Base-by-base conservation (phyloP, 2,329 filamentous ascomycete species). In the Emericellopsis atlantica region DNA sequence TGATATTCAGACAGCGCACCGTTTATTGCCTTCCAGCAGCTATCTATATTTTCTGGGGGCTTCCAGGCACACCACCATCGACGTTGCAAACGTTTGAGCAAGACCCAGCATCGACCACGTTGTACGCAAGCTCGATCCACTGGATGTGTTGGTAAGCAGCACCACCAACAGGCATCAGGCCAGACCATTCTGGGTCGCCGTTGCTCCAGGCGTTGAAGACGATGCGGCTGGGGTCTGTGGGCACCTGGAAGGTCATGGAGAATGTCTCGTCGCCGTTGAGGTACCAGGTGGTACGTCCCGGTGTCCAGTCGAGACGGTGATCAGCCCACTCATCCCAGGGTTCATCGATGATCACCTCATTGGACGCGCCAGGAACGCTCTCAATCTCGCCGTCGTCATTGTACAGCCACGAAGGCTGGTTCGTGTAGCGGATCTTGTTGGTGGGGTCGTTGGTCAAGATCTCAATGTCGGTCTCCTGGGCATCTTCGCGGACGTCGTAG, bases 171-270 rank as follows among this genome's bases (percentile, higher is more conserved):
- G 52, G 60, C 73, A 79, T 76, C 31, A 67, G 64, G 6, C 72
- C 73, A 5, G 69, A 68, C 74, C 74, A 79, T 23, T 58, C 55
- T 12, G 26, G 8, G 4, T 70, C 68, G 4, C 74, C 74, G 44
- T 78, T 69, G 38, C 70, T 72, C 74, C 75, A 79, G 39, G 73
- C 64, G 48, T 78, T 79, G 43, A 79, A 61, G 10, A 70, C 64
- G 33, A 78, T 51, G 32, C 61, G 62, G 33, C 66, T 67, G 5
- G 66, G 60, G 39, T 72, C 67, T 9, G 61, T 60, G 1, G 75
- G 74, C 2, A 71, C 67, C 44, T 74, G 70, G 53, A 76, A 74
- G 2, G 60, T 61, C 46, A 71, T 74, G 10, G 59, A 60, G 2
- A 67, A 66, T 4, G 67, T 61, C 49, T 70, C 52, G 34, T 60